Evolutionary conservation across 75 land plant species (phyloP), one percentile per base, ranked within the genome.

Genomic region (Selaginella tamariscina): DNA sequence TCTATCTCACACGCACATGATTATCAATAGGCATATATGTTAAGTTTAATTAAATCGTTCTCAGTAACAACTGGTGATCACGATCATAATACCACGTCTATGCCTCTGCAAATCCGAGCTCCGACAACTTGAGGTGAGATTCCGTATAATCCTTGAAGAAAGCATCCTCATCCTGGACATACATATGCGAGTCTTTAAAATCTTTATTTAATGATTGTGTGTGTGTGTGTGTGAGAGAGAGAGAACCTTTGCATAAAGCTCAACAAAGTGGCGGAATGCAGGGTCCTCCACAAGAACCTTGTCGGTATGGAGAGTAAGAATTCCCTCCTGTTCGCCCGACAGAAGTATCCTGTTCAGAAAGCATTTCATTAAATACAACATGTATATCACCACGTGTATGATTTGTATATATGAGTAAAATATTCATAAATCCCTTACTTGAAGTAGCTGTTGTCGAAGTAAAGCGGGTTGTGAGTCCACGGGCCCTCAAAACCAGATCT

Each of bases 161-260:
- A 30, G 82, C 82, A 33, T 80, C 76, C 64, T 80, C 82, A 44
- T 80, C 77, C 82, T 80, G 76, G 9, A 57, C 23, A n/a, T n/a
- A n/a, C n/a, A n/a, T n/a, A n/a, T n/a, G n/a, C n/a, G n/a, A n/a
- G n/a, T n/a, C n/a, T n/a, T n/a, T n/a, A n/a, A n/a, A n/a, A n/a
- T n/a, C n/a, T n/a, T n/a, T n/a, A n/a, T n/a, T n/a, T n/a, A n/a
- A n/a, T n/a, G n/a, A n/a, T n/a, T n/a, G n/a, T n/a, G n/a, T n/a
- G n/a, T n/a, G n/a, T n/a, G n/a, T n/a, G n/a, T n/a, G n/a, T n/a
- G n/a, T n/a, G n/a, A n/a, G n/a, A n/a, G n/a, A n/a, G n/a, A n/a
- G n/a, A n/a, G n/a, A n/a, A n/a, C 82, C 82, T 80, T 75, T 72
- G 82, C 81, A 54, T 78, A 80, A 33, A 73, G 56, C 68, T 80